phyloP scores from a whole-genome alignment of 208 protist genomes.

The Leishmania arabica region DNA sequence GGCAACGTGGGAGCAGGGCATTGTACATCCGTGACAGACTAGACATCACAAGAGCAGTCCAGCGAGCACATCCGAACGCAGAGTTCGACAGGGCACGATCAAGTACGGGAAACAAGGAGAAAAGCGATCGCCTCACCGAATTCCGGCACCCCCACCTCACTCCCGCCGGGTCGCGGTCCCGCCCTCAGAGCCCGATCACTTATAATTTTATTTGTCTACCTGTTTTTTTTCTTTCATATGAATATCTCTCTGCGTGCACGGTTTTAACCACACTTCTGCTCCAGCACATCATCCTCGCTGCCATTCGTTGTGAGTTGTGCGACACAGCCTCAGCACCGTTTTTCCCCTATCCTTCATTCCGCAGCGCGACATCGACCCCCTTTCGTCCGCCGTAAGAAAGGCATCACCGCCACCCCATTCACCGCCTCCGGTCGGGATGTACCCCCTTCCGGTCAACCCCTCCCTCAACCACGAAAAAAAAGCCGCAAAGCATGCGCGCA shows the following conservation, averaged over 20 bases:
- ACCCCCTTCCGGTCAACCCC: no score
- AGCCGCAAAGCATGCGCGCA: no score
- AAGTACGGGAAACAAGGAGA: neutral
- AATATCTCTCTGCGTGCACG: neutral
- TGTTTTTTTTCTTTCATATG: neutral
- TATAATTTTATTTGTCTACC: no score
- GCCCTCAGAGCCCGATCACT: neutral
- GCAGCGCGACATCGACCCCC: no score
- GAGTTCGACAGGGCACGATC: neutral
- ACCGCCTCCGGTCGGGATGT: accelerated
- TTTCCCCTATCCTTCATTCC: neutral
- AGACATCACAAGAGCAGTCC: neutral
- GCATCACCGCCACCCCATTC: no score
- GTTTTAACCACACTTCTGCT: neutral
- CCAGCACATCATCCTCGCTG: neutral
- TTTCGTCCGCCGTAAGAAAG: no score
- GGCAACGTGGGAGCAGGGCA: no score
- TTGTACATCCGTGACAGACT: neutral
- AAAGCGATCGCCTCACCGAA: neutral
- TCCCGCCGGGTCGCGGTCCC: accelerated
- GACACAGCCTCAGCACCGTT: neutral
- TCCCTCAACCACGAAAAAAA: accelerated
- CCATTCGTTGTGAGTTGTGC: neutral
- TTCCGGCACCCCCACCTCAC: neutral
- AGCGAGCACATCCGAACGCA: neutral